Conservation (phyloP, 352 stramenopile species). For the Globisporangium solare region DNA sequence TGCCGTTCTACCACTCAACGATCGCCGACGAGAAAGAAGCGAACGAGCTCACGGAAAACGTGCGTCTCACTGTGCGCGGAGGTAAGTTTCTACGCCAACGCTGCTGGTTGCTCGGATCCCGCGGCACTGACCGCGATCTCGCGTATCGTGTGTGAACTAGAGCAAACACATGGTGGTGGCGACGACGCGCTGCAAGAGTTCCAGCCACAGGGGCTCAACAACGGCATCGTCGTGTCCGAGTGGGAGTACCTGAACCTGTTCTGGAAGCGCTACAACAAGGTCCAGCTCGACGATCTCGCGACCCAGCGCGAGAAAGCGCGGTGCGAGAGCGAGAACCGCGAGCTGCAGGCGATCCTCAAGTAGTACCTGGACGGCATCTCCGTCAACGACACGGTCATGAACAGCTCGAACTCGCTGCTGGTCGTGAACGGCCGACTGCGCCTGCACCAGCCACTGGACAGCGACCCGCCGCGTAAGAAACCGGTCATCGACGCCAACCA, state of each 20-base stretch:
- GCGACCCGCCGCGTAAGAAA: constrained; percentile 32
- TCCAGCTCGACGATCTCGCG: constrained; percentile 88
- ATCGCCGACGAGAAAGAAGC: constrained; percentile 61
- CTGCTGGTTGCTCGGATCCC: constrained; percentile 5
- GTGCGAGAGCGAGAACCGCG: constrained; percentile 84
- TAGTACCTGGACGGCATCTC: constrained; percentile 93
- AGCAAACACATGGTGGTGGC: constrained; percentile 32
- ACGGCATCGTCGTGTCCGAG: constrained; percentile 52
- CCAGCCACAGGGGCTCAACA: constrained; percentile 53
- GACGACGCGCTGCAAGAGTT: constrained; percentile 51
- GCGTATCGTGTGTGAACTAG: background rate
- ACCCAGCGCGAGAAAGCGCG: constrained; percentile 85
- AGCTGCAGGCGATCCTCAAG: constrained; percentile 89
- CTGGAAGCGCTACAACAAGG: constrained; percentile 95
- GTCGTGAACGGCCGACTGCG: constrained; percentile 89
- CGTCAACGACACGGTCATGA: constrained; percentile 90
- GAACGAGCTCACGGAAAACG: constrained; percentile 57
- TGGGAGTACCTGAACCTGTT: constrained; percentile 90
- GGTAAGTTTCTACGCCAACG: constrained; percentile 16
- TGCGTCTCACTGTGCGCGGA: constrained; percentile 37
- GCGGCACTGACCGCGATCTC: too few species aligned
- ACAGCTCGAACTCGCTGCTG: constrained; percentile 87
- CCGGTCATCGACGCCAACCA: constrained; percentile 76
- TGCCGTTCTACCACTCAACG: constrained; percentile 79
- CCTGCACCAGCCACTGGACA: constrained; percentile 37